Evolutionary conservation across 2,329 filamentous ascomycete genomes (phyloP).

Genomic region (Zalaria sp.): DNA sequence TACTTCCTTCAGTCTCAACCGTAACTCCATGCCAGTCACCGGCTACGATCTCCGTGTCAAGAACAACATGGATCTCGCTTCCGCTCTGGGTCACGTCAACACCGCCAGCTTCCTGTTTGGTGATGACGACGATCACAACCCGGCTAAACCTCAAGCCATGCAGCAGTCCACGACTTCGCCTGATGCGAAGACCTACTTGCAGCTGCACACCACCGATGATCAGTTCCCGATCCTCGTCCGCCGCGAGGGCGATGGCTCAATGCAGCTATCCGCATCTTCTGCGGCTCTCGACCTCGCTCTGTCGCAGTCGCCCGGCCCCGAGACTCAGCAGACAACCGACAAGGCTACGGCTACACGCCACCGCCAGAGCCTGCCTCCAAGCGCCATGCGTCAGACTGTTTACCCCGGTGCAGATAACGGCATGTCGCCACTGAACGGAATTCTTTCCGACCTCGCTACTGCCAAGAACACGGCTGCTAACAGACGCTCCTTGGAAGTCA

Average conservation of each 20-base stretch:
- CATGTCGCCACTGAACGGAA: conserved; percentile 23
- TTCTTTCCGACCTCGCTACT: conserved; percentile 23
- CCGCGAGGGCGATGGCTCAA: conserved; percentile 38
- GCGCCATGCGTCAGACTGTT: conserved; percentile 18
- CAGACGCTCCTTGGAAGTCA: conserved; percentile 34
- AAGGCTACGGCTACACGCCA: conserved; percentile 35
- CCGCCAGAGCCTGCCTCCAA: conserved; percentile 21
- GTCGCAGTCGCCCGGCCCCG: conserved; percentile 50
- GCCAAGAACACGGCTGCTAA: conserved; percentile 26
- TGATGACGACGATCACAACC: conserved; percentile 46
- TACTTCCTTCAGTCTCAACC: conserved; percentile 50
- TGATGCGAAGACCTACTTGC: conserved; percentile 54
- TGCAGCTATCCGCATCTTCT: conserved; percentile 65
- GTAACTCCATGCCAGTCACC: conserved; percentile 87
- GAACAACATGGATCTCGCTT: conserved; percentile 35
- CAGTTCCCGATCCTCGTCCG: conserved; percentile 75
- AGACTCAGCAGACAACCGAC: conserved; percentile 40
- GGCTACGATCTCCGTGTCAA: conserved; percentile 53
- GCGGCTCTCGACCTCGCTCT: conserved; percentile 68
- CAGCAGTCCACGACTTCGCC: conserved; percentile 40
- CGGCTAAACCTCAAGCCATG: conserved; percentile 17
- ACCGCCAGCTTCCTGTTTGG: conserved; percentile 75
- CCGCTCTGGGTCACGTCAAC: conserved; percentile 64
- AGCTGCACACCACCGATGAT: conserved; percentile 63
- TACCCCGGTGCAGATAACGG: conserved; percentile 20